Base-by-base conservation (phyloP, 2,329 filamentous ascomycete genomes). In the Fusarium luffae region DNA sequence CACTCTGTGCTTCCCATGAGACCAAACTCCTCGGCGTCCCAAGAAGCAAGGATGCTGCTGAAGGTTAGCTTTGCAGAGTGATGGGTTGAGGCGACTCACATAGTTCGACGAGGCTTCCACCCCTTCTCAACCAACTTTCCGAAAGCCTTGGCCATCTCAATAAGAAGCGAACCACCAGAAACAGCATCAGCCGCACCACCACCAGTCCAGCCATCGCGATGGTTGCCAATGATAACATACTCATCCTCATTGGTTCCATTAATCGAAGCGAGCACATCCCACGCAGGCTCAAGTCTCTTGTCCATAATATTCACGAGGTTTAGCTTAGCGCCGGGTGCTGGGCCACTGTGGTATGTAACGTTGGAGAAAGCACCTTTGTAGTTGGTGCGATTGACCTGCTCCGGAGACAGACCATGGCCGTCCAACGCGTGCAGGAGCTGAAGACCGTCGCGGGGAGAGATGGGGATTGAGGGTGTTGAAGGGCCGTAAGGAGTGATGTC, bases 181-280 rank as follows among this genome's bases (percentile, higher is more conserved):
- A 86, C 86, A 3, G 85, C 85, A 54, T 87, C 85, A 0, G 82
- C 82, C 2, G 85, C 85, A 5, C 85, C 85, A 7, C 85, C 85
- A 27, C 85, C 78, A 12, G 86, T 84, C 85, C 85, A 87, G 0
- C 85, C 85, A 74, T 87, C 85, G 13, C 85, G 80, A 62, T 86
- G 85, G 40, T 86, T 86, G 5, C 85, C 85, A 25, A 86, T 78
- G 28, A 86, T 76, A 18, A 86, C 76, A 7, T 84, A 83, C 40
- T 81, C 72, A 34, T 76, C 71, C 0, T 81, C 77, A 47, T 81
- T 79, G 2, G 78, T 83, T 23, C 74, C 77, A 55, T 85, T 83
- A 4, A 78, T 74, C 1, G 83, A 64, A 13, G 81, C 81, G 47
- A 84, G 80, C 27, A 82, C 79, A 63, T 81, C 77, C 66, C 68